Percentiles rank a stretch among this genome's conserved stretches.
Conservation (phyloP, 768 basidiomycete species). For the Termitomyces sp. region DNA sequence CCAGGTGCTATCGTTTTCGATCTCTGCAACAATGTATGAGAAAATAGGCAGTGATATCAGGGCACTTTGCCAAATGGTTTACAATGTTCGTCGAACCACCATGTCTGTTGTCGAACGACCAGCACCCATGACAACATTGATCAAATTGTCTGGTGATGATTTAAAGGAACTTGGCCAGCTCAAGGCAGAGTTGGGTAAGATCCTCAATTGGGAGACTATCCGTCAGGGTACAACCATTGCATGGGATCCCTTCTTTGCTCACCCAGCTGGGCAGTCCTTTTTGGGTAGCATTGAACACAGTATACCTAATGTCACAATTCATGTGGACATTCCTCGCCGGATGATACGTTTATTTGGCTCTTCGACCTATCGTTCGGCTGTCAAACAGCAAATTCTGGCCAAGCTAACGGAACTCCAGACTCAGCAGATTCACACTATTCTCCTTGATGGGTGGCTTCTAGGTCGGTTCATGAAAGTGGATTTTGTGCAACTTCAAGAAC, state of each 20-base stretch:
- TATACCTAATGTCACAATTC: conserved; percentile 40
- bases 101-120: conserved; percentile 18
- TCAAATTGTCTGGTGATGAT: conserved; percentile 51
- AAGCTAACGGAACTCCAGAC: conserved; percentile 42
- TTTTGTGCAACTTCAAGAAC: conserved; percentile 39
- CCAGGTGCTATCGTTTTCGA: conserved; percentile 43
- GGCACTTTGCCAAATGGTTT: conserved; percentile 36
- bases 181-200: conserved; percentile 59
- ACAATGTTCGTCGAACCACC: conserved; percentile 25
- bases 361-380: conserved; percentile 32
- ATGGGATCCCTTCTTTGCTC: conserved; percentile 66
- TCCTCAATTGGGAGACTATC: conserved; percentile 59
- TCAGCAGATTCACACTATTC: conserved; percentile 39
- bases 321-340: conserved; percentile 35
- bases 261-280: conserved; percentile 38
- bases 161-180: conserved; percentile 48
- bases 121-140: conserved; percentile 18
- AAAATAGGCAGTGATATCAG: conserved; percentile 43
- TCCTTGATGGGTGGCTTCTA: conserved; percentile 42
- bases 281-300: conserved; percentile 38
- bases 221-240: conserved; percentile 44
- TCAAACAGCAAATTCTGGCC: conserved; percentile 41
- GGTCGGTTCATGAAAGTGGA: conserved; percentile 44
- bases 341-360: conserved; percentile 55
- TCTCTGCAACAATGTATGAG: conserved; percentile 35